These are phyloP conservation scores for Teunomyces stri DNA, from an alignment of 805 yeast genomes.

Conservation along the genomic window DNA sequence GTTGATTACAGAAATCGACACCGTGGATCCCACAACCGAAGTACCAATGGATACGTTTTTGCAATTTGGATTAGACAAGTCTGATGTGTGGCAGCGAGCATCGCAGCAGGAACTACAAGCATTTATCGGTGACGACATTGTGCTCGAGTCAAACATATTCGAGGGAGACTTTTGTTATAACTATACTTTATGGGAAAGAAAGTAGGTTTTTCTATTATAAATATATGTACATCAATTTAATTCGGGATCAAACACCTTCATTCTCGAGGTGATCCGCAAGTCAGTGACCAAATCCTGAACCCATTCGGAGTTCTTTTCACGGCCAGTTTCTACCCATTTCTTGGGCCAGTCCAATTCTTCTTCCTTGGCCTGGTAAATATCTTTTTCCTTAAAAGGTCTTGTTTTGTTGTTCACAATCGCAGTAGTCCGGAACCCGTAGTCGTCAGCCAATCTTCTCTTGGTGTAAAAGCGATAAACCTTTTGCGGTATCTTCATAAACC, in stretches of 20 bases:
- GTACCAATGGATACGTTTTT: conserved; percentile 74
- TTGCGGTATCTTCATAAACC: conserved; percentile 72
- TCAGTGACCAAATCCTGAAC: conserved; percentile 70
- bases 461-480: conserved; percentile 78
- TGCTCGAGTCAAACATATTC: conserved; percentile 31
- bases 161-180: conserved; percentile 48
- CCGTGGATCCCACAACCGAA: conserved; percentile 21
- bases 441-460: conserved; percentile 67
- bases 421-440: conserved; percentile 53
- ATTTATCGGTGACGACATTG: conserved; percentile 35
- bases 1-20: conserved; percentile 65
- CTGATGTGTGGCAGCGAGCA: conserved; percentile 35
- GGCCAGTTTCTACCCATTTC: conserved; percentile 78
- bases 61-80: conserved; percentile 25
- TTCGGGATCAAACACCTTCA: conserved; percentile 45
- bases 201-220: not conserved
- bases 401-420: conserved; percentile 50
- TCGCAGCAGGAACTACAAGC: conserved; percentile 32
- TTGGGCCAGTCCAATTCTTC: conserved; percentile 89
- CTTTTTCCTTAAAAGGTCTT: conserved; percentile 52
- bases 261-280: conserved; percentile 54
- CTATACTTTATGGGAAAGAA: conserved; percentile 57
- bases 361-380: conserved; percentile 41
- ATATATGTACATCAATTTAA: conserved; percentile 2
- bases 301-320: conserved; percentile 82